Evolutionary conservation across 2,329 filamentous ascomycete species (phyloP).

Genomic region (Setomelanomma holmii): DNA sequence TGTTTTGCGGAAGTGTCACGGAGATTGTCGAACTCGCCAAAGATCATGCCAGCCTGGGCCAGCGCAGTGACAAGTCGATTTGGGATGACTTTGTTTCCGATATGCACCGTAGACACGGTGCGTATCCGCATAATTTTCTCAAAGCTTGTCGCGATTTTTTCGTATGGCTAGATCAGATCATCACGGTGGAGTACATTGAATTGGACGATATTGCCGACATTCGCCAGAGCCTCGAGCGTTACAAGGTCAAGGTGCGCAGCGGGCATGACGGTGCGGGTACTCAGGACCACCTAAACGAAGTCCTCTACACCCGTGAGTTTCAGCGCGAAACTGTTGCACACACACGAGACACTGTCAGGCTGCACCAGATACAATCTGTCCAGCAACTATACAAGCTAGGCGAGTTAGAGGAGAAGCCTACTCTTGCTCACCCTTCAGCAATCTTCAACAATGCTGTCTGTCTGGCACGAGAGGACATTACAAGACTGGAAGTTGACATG

Average conservation of each 20-base stretch:
- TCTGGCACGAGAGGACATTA: slow-evolving; percentile 43
- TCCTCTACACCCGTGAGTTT: slow-evolving; percentile 32
- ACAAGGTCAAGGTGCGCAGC: slow-evolving; percentile 24
- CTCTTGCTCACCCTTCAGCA: slow-evolving; percentile 27
- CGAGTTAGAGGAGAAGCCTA: slow-evolving; percentile 30
- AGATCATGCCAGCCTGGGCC: slow-evolving; percentile 9
- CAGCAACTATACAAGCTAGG: slow-evolving; percentile 35
- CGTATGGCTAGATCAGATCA: slow-evolving; percentile 23
- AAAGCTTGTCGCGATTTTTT: slow-evolving; percentile 33
- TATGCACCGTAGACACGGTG: slow-evolving; percentile 21
- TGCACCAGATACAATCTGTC: slow-evolving; percentile 37
- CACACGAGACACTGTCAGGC: slow-evolving; percentile 23
- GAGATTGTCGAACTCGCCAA: slow-evolving; percentile 32
- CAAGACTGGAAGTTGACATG: slow-evolving; percentile 39
- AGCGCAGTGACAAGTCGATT: slow-evolving; percentile 12
- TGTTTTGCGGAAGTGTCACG: slow-evolving; percentile 27
- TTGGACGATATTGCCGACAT: slow-evolving; percentile 8
- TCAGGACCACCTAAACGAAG: slow-evolving; percentile 32
- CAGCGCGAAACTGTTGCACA: slow-evolving; percentile 18
- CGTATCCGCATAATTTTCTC: slow-evolving; percentile 25
- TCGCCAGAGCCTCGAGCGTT: slow-evolving; percentile 27
- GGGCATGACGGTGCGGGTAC: slow-evolving; percentile 16
- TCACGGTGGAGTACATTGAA: slow-evolving; percentile 6
- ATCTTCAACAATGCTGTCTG: slow-evolving; percentile 38
- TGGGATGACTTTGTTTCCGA: slow-evolving; percentile 37